Base-by-base conservation (phyloP, 2,329 filamentous ascomycete genomes). In the Nothophaeocryptopus gaeumannii region DNA sequence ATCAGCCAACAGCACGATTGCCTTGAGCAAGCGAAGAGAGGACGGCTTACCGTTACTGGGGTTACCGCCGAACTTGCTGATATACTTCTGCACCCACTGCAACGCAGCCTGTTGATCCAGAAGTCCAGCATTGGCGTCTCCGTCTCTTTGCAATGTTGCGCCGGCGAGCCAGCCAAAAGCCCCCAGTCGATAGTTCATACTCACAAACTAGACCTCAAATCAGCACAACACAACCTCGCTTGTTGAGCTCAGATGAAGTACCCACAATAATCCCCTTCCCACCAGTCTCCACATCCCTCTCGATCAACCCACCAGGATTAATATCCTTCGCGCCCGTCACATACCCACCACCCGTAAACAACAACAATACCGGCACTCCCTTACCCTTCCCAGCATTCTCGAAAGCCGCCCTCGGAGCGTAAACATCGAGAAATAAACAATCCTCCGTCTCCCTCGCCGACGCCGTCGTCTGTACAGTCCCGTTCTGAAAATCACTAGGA, bases 381-480 rank as follows among this genome's bases (percentile, higher is more conserved):
- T 20, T 31, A 60, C 70, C 47, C 58, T 70, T 58, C 55, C 63
- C 51, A 8, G 55, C 49, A 15, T 58, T 59, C n/a, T 70, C 53
- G 54, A 67, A 69, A 10, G 67, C 61, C 8, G 51, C 36, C 50
- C 69, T 49, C n/a, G 71, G 67, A 7, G 83, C 80, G 58, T 79
- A 84, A 5, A 85, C 74, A 47, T 85, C 78, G 8, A 89, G 72
- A 55, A 84, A 85, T 2, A 91, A 75, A 63, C 88, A 92, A 58
- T 88, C 84, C 50, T 69, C 71, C 3, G 65, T 70, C 15, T 67
- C 66, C 12, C 55, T 56, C 5, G 60, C 43, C 54, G 32, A 58
- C 54, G 34, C 40, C 8, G 55, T 62, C 70, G 51, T 58, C 61
- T n/a, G 36, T 11, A 38, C 33, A 15, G 29, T 14, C 31, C 30